Conservation (phyloP, 805 yeast genomes). For the Metschnikowia arizonensis region DNA sequence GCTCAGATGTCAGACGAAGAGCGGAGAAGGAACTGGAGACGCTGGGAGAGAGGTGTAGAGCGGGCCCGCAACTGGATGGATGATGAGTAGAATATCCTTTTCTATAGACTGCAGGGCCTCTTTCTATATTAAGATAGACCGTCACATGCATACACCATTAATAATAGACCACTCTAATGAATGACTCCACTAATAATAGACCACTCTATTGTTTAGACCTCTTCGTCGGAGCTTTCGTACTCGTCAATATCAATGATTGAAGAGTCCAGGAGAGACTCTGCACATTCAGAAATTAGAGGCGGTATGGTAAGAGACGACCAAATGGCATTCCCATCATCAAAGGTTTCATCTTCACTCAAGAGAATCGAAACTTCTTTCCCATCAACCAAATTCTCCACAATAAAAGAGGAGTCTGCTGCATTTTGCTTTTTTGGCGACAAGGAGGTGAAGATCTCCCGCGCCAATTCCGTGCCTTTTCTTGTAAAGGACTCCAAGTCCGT, state of each 20-base stretch:
- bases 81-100: conserved; percentile 22
- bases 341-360: conserved; percentile 15
- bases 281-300: not conserved
- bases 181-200: too few relatives aligned
- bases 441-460: conserved; percentile 22
- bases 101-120: not conserved
- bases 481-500: conserved; percentile 24
- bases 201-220: too few relatives aligned
- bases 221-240: conserved; percentile 20
- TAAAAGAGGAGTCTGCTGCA: conserved; percentile 25
- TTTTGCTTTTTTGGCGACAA: conserved; percentile 24
- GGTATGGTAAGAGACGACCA: not conserved
- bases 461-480: conserved; percentile 24
- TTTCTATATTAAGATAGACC: not conserved
- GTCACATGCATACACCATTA: not conserved
- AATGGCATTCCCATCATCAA: not conserved
- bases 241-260: conserved; percentile 22
- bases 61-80: conserved; percentile 80
- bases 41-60: conserved; percentile 84
- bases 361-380: conserved; percentile 11
- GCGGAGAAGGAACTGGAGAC: conserved; percentile 59
- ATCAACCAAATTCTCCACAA: conserved; percentile 21
- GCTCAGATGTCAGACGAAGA: conserved; percentile 51
- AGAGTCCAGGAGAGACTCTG: not conserved
- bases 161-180: too few relatives aligned